These are phyloP conservation scores for Nissolia schottii DNA, from an alignment of 306 rosid species.

Conservation along the genomic window DNA sequence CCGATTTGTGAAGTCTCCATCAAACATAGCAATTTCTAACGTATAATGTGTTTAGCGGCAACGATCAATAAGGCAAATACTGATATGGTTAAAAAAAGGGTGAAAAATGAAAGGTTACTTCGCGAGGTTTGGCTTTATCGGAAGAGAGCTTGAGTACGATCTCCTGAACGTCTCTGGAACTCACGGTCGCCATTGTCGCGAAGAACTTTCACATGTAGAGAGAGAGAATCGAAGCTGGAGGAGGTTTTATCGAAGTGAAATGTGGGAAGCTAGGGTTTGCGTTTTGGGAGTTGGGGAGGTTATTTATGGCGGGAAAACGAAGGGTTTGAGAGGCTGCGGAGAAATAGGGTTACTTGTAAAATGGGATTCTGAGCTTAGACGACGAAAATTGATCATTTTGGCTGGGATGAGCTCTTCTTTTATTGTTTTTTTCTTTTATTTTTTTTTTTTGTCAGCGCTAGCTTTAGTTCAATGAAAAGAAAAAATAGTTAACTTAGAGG, in stretches of 20 bases:
- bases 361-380: background rate
- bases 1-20: background rate
- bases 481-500: too few species aligned
- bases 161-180: slow-evolving; percentile 74
- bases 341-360: background rate
- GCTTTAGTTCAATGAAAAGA: too few species aligned
- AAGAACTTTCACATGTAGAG: background rate
- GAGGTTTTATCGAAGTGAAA: background rate
- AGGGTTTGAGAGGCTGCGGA: slow-evolving; percentile 18
- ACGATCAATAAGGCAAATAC: background rate
- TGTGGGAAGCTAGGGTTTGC: slow-evolving; percentile 24
- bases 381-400: background rate
- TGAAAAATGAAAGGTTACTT: slow-evolving; percentile 39
- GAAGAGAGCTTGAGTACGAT: slow-evolving; percentile 74
- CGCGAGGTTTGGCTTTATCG: slow-evolving; percentile 82
- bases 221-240: background rate
- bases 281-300: background rate
- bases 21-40: background rate
- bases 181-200: slow-evolving; percentile 39
- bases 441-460: too few species aligned
- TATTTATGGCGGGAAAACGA: slow-evolving; percentile 42
- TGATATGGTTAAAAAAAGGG: background rate
- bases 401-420: too few species aligned
- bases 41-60: background rate
- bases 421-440: too few species aligned